Evolutionary conservation across 345 rosid species (phyloP).

Genomic region (Eucalyptus sp.): DNA sequence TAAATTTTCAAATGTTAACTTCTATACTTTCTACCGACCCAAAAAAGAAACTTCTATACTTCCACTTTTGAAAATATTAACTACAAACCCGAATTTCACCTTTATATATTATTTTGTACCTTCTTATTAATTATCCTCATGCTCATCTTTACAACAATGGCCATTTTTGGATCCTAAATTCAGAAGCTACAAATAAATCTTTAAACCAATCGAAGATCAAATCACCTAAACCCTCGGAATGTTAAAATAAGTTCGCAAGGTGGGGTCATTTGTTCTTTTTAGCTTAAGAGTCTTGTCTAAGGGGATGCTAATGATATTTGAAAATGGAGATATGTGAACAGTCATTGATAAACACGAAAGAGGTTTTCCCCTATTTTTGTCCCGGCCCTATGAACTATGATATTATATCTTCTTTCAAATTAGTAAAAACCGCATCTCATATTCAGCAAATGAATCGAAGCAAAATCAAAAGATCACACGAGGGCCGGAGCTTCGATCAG

Average conservation of each 20-base stretch:
- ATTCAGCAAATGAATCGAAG: not conserved
- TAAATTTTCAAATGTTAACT: not conserved
- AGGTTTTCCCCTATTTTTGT: too few relatives aligned
- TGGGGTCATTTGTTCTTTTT: not conserved
- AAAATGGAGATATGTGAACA: not conserved
- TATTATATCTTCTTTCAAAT: not conserved
- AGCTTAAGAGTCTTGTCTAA: not conserved
- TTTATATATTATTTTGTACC: not conserved
- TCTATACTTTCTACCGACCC: too few relatives aligned
- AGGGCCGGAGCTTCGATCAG: not conserved
- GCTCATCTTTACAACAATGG: not conserved
- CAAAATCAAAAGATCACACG: not conserved
- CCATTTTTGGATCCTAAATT: not conserved
- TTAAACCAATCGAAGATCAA: not conserved
- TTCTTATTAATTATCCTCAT: not conserved
- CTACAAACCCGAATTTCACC: not conserved
- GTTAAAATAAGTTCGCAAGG: not conserved
- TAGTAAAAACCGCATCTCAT: not conserved
- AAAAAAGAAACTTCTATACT: not conserved
- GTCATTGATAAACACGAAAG: not conserved
- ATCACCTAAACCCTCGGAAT: not conserved
- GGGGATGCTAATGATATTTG: not conserved
- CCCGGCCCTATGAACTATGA: rapidly evolving
- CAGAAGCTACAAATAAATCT: not conserved
- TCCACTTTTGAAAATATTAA: not conserved